These are phyloP conservation scores for Zhuliangozyma blackwelliae DNA, from an alignment of 1,139 yeast genomes.

Conservation along the genomic window DNA sequence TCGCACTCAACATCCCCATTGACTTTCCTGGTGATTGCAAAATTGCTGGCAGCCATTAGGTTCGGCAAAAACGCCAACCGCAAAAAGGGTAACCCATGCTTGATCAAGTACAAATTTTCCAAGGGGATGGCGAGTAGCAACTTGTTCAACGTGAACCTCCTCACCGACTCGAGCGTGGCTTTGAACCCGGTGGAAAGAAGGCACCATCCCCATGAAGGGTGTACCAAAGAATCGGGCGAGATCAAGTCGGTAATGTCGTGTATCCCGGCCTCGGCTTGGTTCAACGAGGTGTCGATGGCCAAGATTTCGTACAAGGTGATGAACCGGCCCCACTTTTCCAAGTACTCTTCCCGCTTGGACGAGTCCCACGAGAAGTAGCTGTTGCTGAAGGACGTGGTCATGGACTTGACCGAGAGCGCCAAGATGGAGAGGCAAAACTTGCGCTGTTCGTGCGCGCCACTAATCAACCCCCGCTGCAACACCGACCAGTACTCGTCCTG, in stretches of 20 bases:
- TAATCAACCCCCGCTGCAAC: constrained; percentile 55
- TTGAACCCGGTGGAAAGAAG: constrained; percentile 71
- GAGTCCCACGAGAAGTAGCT: constrained; percentile 48
- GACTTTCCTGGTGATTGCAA: constrained; percentile 28
- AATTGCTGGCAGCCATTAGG: constrained; percentile 63
- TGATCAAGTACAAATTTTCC: constrained; percentile 46
- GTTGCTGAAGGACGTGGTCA: constrained; percentile 36
- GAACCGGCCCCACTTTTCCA: constrained; percentile 67
- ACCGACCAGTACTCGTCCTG: constrained; percentile 52
- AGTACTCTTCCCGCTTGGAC: constrained; percentile 20
- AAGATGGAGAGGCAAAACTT: constrained; percentile 70
- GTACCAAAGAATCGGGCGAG: constrained; percentile 46
- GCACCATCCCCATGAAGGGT: constrained; percentile 72
- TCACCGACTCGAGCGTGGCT: constrained; percentile 77
- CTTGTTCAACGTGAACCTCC: constrained; percentile 53
- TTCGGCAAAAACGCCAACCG: constrained; percentile 56
- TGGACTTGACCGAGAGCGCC: constrained; percentile 52
- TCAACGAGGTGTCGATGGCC: constrained; percentile 81
- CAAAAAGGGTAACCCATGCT: constrained; percentile 44
- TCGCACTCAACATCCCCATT: constrained; percentile 40
- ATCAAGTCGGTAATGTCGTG: constrained; percentile 58
- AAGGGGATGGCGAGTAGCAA: constrained; percentile 53
- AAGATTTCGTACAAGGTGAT: constrained; percentile 74
- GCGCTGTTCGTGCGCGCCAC: constrained; percentile 62
- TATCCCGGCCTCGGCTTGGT: constrained; percentile 79